phyloP scores from a whole-genome alignment of 176 grass and related monocot species.

The Carex littledalei region DNA sequence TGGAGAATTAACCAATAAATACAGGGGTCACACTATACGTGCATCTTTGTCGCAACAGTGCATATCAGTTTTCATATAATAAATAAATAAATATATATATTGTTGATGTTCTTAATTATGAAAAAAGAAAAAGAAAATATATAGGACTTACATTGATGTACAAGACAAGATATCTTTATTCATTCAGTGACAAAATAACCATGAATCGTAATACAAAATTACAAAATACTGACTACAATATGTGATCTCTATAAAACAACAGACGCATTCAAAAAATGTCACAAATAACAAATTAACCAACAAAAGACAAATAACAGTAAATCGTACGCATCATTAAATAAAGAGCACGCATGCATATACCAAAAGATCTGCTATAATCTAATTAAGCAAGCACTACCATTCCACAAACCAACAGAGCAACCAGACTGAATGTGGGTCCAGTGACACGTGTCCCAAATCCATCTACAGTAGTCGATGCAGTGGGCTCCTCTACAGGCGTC shows the following conservation, averaged over 20 bases:
- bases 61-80: not conserved
- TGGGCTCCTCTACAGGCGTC: conserved; percentile 4
- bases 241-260: conserved; percentile 26
- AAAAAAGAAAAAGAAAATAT: too few species aligned
- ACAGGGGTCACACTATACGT: not conserved
- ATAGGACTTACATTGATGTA: not conserved
- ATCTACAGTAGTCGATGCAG: not conserved
- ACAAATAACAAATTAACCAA: conserved; percentile 24
- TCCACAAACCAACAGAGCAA: conserved; percentile 24
- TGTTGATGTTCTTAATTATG: too few species aligned
- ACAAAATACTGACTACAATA: conserved; percentile 3
- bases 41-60: not conserved
- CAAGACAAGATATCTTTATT: conserved; percentile 3
- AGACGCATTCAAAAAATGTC: conserved; percentile 11
- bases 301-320: conserved; percentile 11
- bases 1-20: not conserved
- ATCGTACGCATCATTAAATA: not conserved
- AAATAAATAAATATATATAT: not conserved
- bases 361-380: not conserved
- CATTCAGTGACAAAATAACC: conserved; percentile 21
- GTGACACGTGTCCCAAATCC: conserved; percentile 5
- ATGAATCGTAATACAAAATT: conserved; percentile 16
- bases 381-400: conserved; percentile 18
- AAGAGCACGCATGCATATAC: conserved; percentile 5
- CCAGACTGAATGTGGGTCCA: conserved; percentile 2